Base-by-base conservation (phyloP, 345 rosid genomes). In the Combretum micranthum region DNA sequence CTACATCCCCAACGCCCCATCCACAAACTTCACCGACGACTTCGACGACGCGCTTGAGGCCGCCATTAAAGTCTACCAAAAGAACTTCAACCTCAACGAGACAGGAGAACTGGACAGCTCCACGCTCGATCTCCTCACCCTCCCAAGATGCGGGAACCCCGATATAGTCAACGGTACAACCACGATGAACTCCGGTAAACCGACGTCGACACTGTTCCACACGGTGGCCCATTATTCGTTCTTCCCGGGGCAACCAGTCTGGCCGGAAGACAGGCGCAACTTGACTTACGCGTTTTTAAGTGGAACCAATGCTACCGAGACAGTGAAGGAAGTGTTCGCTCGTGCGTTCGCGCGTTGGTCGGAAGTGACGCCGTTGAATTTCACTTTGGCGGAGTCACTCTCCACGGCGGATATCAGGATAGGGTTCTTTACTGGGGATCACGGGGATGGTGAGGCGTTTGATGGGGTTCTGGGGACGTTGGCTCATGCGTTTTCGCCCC, bases 401-500 rank as follows among this genome's bases (percentile, higher is more conserved):
- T 0, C 7, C 1, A 0, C 2, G 7, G 86, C 98, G 0, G 91
- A 92, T 56, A 86, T 92, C 52, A 72, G 52, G 55, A 82, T 92
- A 52, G 97, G 79, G 22, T 92, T 92, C 68, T 78, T 55, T 76
- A 43, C 25, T 9, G 97, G 99, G 0, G 99, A 83, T 22, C 99
- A 92, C 72, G 91, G 89, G 0, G 99, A 92, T 55, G 99, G 96
- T 0, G 99, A 92, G 77, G 70, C 97, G 49, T 92, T 92, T 42
- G 99, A 92, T 49, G 99, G 99, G 60, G 69, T 74, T 13, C 48
- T 84, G 44, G 97, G 97, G 49, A 92, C 99, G 1, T 68, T 92
- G 50, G 97, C 97, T 3, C 99, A 92, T 68, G 91, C 99, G 45
- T 88, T 92, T 68, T 86, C 95, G 13, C 99, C 99, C 32, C 79